phyloP scores from a whole-genome alignment of 805 yeast species.

The Candida easanensis region DNA sequence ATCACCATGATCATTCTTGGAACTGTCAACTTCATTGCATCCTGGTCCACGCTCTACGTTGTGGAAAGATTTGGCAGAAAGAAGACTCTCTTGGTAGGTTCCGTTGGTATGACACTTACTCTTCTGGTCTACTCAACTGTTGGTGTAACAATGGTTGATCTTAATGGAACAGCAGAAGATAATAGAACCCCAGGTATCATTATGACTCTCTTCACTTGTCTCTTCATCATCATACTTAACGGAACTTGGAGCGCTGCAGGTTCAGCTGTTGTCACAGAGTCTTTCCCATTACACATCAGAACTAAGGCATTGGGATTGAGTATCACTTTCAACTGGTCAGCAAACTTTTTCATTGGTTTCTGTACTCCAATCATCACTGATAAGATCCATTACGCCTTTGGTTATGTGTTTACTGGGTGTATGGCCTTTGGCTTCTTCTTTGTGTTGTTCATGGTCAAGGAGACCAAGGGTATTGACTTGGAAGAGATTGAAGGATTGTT shows the following conservation, averaged over 20 bases:
- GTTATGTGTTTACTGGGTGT: slow-evolving; percentile 53
- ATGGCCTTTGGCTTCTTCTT: slow-evolving; percentile 41
- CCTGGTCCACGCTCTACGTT: slow-evolving; percentile 45
- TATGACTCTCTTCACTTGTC: slow-evolving; percentile 53
- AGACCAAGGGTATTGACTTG: slow-evolving; percentile 76
- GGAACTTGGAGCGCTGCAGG: slow-evolving; percentile 41
- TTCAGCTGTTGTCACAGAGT: slow-evolving; percentile 40
- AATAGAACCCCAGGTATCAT: slow-evolving; percentile 43
- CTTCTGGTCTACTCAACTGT: slow-evolving; percentile 49
- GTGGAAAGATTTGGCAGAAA: slow-evolving; percentile 52
- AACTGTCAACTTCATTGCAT: slow-evolving; percentile 50
- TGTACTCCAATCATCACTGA: slow-evolving; percentile 60
- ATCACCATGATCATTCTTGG: slow-evolving; percentile 54
- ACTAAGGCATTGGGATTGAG: slow-evolving; percentile 52
- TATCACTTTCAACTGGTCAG: slow-evolving; percentile 51
- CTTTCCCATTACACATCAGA: slow-evolving; percentile 58
- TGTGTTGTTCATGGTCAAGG: slow-evolving; percentile 59
- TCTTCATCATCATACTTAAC: slow-evolving; percentile 48
- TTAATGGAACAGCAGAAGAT: slow-evolving; percentile 19
- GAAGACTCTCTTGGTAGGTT: slow-evolving; percentile 37
- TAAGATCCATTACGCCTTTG: slow-evolving; percentile 57
- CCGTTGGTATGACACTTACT: slow-evolving; percentile 46
- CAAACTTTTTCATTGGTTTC: slow-evolving; percentile 54
- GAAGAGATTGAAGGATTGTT: slow-evolving; percentile 61
- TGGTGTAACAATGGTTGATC: slow-evolving; percentile 40